phyloP scores from a whole-genome alignment of 805 yeast species.

The Candida khao-thaluensis region DNA sequence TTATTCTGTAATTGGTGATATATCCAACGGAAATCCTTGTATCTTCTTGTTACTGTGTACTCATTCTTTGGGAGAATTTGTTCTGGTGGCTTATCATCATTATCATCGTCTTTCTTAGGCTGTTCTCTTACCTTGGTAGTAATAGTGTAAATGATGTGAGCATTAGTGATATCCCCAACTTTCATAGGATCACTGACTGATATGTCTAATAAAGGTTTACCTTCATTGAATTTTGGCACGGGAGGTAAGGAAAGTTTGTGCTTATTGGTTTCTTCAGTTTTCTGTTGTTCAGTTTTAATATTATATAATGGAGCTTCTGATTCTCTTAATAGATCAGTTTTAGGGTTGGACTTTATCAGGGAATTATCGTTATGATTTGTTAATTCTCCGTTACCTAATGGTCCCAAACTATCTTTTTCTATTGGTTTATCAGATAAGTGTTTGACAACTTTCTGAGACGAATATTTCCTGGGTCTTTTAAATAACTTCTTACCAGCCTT shows the following conservation, averaged over 20 bases:
- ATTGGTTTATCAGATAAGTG: conserved; percentile 22
- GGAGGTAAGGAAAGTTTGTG: conserved; percentile 8
- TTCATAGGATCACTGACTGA: conserved; percentile 87
- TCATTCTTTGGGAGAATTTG: conserved; percentile 2
- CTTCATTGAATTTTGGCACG: conserved; percentile 8
- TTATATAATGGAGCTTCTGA: conserved; percentile 57
- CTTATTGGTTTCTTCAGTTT: background rate
- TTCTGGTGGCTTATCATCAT: conserved; percentile 34
- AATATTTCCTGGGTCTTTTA: conserved; percentile 30
- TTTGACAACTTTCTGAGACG: conserved; percentile 29
- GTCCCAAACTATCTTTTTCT: conserved; percentile 19
- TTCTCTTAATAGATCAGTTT: conserved; percentile 40
- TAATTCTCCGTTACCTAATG: conserved; percentile 22
- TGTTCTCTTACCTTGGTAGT: conserved; percentile 55
- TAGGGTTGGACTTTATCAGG: conserved; percentile 20
- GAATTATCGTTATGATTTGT: conserved; percentile 17
- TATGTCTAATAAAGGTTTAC: conserved; percentile 49
- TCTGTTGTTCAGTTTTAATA: conserved; percentile 19
- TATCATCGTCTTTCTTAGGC: conserved; percentile 24
- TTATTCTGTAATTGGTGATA: conserved; percentile 82
- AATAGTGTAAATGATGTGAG: conserved; percentile 86
- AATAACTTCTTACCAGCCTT: conserved; percentile 22
- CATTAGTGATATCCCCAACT: conserved; percentile 85
- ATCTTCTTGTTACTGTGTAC: conserved; percentile 68
- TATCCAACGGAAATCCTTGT: conserved; percentile 91